A percentile compares a stretch with the other conserved stretches of the same genome.
phyloP scores from a whole-genome alignment of 495 filamentous ascomycete species.

The Neurospora sp. region DNA sequence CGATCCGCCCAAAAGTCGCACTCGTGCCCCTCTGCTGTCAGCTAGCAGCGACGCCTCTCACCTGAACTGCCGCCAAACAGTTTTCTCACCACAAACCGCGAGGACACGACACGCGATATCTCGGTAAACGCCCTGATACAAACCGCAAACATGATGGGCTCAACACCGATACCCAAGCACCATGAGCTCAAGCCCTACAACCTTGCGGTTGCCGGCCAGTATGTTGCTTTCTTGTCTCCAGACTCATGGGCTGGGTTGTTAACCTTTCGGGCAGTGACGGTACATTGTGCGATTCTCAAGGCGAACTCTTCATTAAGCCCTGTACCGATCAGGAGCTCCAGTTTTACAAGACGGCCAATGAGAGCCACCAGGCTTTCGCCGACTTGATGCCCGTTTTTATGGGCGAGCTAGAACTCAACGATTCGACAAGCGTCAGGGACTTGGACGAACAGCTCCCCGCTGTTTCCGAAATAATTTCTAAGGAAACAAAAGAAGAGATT shows the following conservation, averaged over 20 bases:
- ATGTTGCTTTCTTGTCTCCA: constrained; percentile 34
- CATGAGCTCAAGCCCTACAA: constrained; percentile 59
- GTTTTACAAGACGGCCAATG: constrained; percentile 74
- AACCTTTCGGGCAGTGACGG: constrained; percentile 55
- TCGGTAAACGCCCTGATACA: not conserved
- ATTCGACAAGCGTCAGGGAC: constrained; percentile 31
- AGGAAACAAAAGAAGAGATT: constrained; percentile 30
- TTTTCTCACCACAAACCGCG: not conserved
- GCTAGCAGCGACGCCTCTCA: not conserved
- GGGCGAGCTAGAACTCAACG: constrained; percentile 57
- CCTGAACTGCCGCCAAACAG: not conserved
- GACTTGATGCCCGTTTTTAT: constrained; percentile 77
- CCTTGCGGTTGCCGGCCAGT: constrained; percentile 90
- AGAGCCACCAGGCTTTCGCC: constrained; percentile 56
- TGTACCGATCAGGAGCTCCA: constrained; percentile 78
- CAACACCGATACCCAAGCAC: constrained; percentile 32
- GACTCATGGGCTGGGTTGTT: constrained; percentile 1
- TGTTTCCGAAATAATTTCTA: constrained; percentile 31
- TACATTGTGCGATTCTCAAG: constrained; percentile 75
- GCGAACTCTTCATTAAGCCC: constrained; percentile 87
- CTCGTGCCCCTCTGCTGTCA: not conserved
- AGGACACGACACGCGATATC: not conserved
- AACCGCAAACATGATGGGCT: constrained; percentile 17
- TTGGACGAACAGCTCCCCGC: constrained; percentile 43
- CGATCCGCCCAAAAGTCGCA: not conserved